Conservation (phyloP, 495 filamentous ascomycete species). For the Penicillium tannophilum region DNA sequence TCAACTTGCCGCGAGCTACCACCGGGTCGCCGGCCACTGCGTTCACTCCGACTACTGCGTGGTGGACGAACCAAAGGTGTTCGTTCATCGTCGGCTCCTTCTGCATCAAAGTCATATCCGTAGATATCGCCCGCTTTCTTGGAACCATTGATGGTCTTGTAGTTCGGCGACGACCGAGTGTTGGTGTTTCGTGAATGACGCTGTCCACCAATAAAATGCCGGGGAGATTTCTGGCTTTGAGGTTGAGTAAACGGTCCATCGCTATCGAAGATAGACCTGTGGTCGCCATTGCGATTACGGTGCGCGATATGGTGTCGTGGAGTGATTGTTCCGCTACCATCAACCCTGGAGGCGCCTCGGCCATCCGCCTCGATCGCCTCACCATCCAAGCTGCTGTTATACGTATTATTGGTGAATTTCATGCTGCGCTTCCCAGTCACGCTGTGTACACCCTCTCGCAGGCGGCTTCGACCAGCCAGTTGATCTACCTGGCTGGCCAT, state of each 20-base stretch:
- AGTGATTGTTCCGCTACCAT: slow-evolving; percentile 65
- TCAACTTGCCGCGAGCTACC: slow-evolving; percentile 74
- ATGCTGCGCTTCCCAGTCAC: slow-evolving; percentile 87
- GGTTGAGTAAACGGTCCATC: slow-evolving; percentile 67
- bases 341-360: slow-evolving; percentile 55
- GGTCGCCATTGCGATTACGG: slow-evolving; percentile 59
- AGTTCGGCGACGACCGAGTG: slow-evolving; percentile 37
- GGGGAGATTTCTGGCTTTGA: slow-evolving; percentile 59
- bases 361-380: slow-evolving; percentile 64
- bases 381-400: slow-evolving; percentile 61
- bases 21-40: slow-evolving; percentile 58
- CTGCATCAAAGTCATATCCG: slow-evolving; percentile 67
- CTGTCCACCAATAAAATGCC: slow-evolving; percentile 51
- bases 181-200: slow-evolving; percentile 39
- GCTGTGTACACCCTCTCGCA: slow-evolving; percentile 66
- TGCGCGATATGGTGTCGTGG: slow-evolving; percentile 70
- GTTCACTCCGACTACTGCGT: slow-evolving; percentile 45
- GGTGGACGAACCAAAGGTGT: slow-evolving; percentile 75
- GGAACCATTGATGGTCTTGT: slow-evolving; percentile 45
- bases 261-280: slow-evolving; percentile 73
- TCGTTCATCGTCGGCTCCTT: slow-evolving; percentile 87
- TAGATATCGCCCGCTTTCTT: slow-evolving; percentile 59
- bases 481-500: slow-evolving; percentile 80
- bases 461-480: slow-evolving; percentile 61
- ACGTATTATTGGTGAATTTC: slow-evolving; percentile 93